Percentiles rank a stretch among this genome's conserved stretches.
Evolutionary conservation across 495 filamentous ascomycete species (phyloP).

Genomic region (Penicillium paxilli): DNA sequence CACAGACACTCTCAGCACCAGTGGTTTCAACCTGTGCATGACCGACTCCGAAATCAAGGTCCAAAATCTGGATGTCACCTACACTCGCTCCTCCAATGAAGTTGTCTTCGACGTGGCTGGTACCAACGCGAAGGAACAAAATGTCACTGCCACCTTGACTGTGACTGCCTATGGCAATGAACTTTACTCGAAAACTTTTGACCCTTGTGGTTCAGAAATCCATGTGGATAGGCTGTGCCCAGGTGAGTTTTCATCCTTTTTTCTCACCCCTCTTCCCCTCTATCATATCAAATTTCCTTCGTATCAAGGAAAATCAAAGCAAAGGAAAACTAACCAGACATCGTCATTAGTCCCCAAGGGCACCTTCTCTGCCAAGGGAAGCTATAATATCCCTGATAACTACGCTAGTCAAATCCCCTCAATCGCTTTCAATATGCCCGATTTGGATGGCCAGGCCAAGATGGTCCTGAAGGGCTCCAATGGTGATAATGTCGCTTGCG

Average conservation of each 20-base stretch:
- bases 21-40: conserved; percentile 76
- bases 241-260: conserved; percentile 49
- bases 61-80: conserved; percentile 72
- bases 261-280: not conserved
- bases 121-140: conserved; percentile 69
- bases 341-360: conserved; percentile 64
- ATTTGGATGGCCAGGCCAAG: conserved; percentile 85
- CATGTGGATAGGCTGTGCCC: conserved; percentile 78
- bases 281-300: no score
- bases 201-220: conserved; percentile 70
- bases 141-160: conserved; percentile 75
- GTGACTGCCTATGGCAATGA: conserved; percentile 85
- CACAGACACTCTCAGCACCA: conserved; percentile 74
- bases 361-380: conserved; percentile 69
- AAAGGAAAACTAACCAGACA: not conserved
- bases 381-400: conserved; percentile 63
- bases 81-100: conserved; percentile 67
- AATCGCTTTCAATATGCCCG: conserved; percentile 89
- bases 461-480: conserved; percentile 68
- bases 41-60: conserved; percentile 67
- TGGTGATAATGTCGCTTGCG: conserved; percentile 72
- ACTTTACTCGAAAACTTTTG: conserved; percentile 77
- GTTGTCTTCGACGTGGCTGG: conserved; percentile 85
- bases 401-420: conserved; percentile 77
- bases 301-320: no score